A percentile compares a stretch with the other conserved stretches of the same genome.
Conservation (phyloP, 1,284 basidiomycete genomes). For the Ceratobasidium sp. region DNA sequence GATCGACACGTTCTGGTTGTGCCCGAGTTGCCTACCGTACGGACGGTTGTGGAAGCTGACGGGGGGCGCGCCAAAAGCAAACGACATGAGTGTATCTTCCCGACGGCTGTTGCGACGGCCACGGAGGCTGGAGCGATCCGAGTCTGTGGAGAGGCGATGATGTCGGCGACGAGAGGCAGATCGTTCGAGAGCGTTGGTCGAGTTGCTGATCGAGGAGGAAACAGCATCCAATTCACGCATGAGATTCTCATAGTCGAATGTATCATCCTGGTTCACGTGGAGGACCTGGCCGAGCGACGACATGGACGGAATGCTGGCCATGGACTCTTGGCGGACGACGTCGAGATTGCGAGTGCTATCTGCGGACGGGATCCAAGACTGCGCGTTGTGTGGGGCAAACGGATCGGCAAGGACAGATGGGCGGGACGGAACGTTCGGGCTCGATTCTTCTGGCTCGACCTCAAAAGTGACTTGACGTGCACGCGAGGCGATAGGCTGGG, state of each 20-base stretch:
- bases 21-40: conserved; percentile 50
- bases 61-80: conserved; percentile 56
- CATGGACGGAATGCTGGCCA: conserved; percentile 79
- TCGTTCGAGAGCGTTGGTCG: conserved; percentile 42
- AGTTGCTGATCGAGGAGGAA: background rate
- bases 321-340: conserved; percentile 58
- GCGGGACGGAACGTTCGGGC: conserved; percentile 62
- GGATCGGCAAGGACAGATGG: conserved; percentile 50
- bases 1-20: conserved; percentile 58
- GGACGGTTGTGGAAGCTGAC: conserved; percentile 70
- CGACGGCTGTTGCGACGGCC: conserved; percentile 7
- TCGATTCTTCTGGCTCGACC: background rate
- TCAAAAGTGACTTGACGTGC: background rate
- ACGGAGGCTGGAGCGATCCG: conserved; percentile 75
- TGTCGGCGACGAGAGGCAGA: conserved; percentile 51
- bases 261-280: conserved; percentile 67
- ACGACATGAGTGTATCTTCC: conserved; percentile 36
- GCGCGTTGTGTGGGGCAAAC: conserved; percentile 3
- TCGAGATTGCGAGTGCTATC: conserved; percentile 50
- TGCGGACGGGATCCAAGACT: conserved; percentile 40
- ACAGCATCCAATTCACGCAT: conserved; percentile 30
- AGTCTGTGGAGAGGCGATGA: conserved; percentile 62
- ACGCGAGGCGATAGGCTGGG: background rate
- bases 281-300: conserved; percentile 79
- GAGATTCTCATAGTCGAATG: conserved; percentile 67